Conservation (phyloP, 2,329 filamentous ascomycete species). For the Tolypocladium paradoxum region DNA sequence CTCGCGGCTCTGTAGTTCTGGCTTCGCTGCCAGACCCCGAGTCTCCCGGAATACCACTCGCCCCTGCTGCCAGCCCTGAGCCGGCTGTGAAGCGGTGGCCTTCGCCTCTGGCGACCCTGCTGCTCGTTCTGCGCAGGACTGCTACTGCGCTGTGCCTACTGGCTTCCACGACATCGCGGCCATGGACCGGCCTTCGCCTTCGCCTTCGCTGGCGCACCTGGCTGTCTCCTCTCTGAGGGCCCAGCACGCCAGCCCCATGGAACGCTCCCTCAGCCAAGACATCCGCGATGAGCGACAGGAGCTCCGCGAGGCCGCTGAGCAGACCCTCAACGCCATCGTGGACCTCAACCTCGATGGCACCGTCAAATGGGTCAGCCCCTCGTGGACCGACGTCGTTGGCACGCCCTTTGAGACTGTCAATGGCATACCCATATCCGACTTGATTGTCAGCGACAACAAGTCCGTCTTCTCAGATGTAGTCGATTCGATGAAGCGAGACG, state of each 20-base stretch:
- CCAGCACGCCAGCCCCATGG: slow-evolving; percentile 41
- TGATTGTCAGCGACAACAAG: slow-evolving; percentile 70
- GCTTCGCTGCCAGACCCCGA: slow-evolving; percentile 32
- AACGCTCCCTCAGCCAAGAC: slow-evolving; percentile 67
- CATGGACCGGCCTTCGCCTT: slow-evolving; percentile 30
- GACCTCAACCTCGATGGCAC: slow-evolving; percentile 84
- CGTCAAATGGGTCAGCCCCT: slow-evolving; percentile 93
- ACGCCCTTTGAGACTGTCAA: slow-evolving; percentile 62
- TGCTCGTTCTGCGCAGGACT: neutral
- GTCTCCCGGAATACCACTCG: slow-evolving; percentile 10
- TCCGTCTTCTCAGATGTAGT: slow-evolving; percentile 72
- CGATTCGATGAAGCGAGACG: slow-evolving; percentile 83
- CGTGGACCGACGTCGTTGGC: slow-evolving; percentile 89
- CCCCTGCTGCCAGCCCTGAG: neutral
- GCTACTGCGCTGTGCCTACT: neutral
- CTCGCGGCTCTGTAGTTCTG: slow-evolving; percentile 35
- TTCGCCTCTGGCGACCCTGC: neutral
- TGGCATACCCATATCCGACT: slow-evolving; percentile 66
- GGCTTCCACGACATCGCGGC: slow-evolving; percentile 7
- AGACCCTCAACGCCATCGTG: slow-evolving; percentile 92
- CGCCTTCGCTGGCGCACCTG: slow-evolving; percentile 36
- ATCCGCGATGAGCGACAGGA: slow-evolving; percentile 91
- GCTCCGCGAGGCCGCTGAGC: slow-evolving; percentile 87
- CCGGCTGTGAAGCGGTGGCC: neutral
- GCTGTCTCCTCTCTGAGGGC: slow-evolving; percentile 41